These are phyloP conservation scores for Chloroidium sp. DNA, from an alignment of 163 green algal species.

Conservation along the genomic window DNA sequence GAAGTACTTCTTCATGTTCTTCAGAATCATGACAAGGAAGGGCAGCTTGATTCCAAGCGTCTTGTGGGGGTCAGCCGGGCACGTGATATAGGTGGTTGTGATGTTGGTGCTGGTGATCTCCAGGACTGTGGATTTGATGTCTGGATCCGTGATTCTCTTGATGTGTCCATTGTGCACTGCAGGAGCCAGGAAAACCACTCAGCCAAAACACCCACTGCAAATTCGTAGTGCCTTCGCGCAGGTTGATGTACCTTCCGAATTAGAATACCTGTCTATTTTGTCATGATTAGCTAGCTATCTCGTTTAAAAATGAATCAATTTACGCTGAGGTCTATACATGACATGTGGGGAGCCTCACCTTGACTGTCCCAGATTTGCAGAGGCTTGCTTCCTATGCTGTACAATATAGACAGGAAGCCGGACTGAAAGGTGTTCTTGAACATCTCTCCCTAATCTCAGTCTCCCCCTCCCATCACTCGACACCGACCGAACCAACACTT, in stretches of 20 bases:
- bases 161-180: constrained; percentile 90
- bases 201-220: too few species aligned
- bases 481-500: too few species aligned
- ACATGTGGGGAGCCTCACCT: constrained; percentile 35
- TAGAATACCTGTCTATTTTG: too few species aligned
- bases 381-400: constrained; percentile 90
- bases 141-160: constrained; percentile 86
- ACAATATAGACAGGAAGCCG: constrained; percentile 91
- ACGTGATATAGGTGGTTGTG: constrained; percentile 79
- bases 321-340: too few species aligned
- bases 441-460: constrained; percentile 25
- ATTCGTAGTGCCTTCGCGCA: too few species aligned
- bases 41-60: constrained; percentile 96
- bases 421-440: constrained; percentile 76
- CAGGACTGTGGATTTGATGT: constrained; percentile 89
- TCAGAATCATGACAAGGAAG: constrained; percentile 81
- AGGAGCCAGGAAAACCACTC: neutral
- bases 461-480: too few species aligned
- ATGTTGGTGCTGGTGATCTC: constrained; percentile 90
- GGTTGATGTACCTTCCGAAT: too few species aligned
- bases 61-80: constrained; percentile 73
- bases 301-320: too few species aligned
- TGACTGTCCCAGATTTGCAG: constrained; percentile 92
- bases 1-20: constrained; percentile 98
- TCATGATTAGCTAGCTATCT: too few species aligned